These are phyloP conservation scores for Fraxinus baroniana DNA, from an alignment of 305 asterid species.

Conservation along the genomic window DNA sequence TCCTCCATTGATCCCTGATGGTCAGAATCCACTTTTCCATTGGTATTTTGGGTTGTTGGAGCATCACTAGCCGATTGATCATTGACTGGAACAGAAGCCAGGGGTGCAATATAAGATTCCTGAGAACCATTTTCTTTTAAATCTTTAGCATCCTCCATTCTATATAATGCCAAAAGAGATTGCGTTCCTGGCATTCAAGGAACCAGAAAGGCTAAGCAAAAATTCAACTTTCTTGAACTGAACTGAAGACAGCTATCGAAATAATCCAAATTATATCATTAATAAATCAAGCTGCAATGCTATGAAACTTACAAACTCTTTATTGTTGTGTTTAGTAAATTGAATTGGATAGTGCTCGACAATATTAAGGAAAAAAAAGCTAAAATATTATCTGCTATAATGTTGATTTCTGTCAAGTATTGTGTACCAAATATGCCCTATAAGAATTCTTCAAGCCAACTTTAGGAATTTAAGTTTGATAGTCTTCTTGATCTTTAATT, in stretches of 20 bases:
- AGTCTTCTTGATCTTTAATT: not conserved
- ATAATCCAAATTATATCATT: not conserved
- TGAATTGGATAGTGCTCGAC: not conserved
- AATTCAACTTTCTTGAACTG: not conserved
- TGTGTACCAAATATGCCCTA: not conserved
- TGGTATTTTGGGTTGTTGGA: constrained; percentile 18
- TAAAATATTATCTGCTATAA: not conserved
- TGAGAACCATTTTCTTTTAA: constrained; percentile 38
- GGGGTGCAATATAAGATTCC: constrained; percentile 30
- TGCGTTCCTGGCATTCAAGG: constrained; percentile 24
- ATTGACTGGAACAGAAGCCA: constrained; percentile 26
- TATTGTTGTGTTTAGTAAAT: not conserved
- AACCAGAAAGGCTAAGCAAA: not conserved
- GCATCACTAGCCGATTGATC: constrained; percentile 21
- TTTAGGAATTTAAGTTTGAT: not conserved
- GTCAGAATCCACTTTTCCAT: constrained; percentile 8
- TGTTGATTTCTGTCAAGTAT: not conserved
- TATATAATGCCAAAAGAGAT: constrained; percentile 24
- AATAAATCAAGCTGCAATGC: not conserved
- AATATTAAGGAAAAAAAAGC: not conserved
- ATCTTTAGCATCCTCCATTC: constrained; percentile 54
- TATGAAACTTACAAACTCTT: not conserved
- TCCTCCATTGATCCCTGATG: constrained; percentile 8
- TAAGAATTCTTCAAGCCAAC: not conserved
- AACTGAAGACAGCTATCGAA: not conserved